phyloP scores from a whole-genome alignment of 129 eudicot genomes.

The Rutidosis leptorrhynchoides region DNA sequence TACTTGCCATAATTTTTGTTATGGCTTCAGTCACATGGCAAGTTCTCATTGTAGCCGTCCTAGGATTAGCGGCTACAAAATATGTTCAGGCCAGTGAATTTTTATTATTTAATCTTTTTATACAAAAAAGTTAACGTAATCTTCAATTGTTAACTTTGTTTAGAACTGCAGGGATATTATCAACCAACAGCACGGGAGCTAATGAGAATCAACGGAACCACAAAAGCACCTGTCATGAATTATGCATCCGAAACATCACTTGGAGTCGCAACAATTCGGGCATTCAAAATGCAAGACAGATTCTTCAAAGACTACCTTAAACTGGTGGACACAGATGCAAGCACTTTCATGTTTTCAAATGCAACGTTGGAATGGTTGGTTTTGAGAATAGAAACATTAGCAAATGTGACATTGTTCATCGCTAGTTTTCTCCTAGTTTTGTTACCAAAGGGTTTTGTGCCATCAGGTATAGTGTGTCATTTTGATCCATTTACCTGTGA shows the following conservation, averaged over 20 bases:
- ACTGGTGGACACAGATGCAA: constrained; percentile 77
- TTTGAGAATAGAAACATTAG: constrained; percentile 63
- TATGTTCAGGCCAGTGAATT: constrained; percentile 71
- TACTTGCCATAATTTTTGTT: constrained; percentile 39
- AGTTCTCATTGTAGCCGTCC: constrained; percentile 66
- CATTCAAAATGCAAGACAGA: constrained; percentile 60
- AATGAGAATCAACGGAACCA: constrained; percentile 78
- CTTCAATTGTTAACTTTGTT: background rate
- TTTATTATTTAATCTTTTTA: constrained; percentile 8
- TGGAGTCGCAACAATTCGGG: constrained; percentile 79
- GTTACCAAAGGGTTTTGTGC: constrained; percentile 46
- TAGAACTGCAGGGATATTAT: constrained; percentile 49
- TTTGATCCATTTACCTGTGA: background rate
- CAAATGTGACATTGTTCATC: constrained; percentile 57
- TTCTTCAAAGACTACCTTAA: constrained; percentile 52
- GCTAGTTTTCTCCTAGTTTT: constrained; percentile 64
- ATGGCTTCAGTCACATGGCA: constrained; percentile 93
- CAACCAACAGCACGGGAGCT: constrained; percentile 74
- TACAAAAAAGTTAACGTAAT: background rate
- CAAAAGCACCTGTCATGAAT: constrained; percentile 88
- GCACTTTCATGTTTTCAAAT: constrained; percentile 53
- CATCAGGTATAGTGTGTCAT: constrained; percentile 48
- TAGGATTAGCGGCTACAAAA: constrained; percentile 48
- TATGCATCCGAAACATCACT: constrained; percentile 73
- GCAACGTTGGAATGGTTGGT: constrained; percentile 76